phyloP scores from a whole-genome alignment of 306 rosid species.

The Acacia acuminata region DNA sequence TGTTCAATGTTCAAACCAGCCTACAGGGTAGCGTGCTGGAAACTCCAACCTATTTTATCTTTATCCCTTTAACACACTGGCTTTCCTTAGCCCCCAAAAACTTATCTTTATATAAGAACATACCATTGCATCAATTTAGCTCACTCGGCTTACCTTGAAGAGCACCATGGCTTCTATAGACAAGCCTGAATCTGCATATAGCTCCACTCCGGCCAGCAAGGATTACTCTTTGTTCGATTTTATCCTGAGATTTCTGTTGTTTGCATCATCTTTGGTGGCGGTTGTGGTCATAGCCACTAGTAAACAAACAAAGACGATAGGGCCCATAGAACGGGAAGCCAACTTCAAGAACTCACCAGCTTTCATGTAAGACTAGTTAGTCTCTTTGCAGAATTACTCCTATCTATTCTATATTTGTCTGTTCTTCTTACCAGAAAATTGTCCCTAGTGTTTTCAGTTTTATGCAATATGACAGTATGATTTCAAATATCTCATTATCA shows the following conservation, averaged over 20 bases:
- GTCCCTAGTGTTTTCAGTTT: background rate
- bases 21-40: background rate
- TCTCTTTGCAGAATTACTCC: background rate
- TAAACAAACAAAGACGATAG: constrained; percentile 43
- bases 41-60: constrained; percentile 6
- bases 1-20: constrained; percentile 4
- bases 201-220: background rate
- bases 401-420: background rate
- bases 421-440: background rate
- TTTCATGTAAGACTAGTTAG: constrained; percentile 44
- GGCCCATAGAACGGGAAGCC: constrained; percentile 28
- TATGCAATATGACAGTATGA: background rate
- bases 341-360: constrained; percentile 84
- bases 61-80: background rate
- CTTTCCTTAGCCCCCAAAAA: background rate
- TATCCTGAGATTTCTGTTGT: constrained; percentile 53
- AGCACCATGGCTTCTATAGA: constrained; percentile 57
- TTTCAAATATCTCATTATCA: constrained; percentile 6
- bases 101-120: constrained; percentile 12
- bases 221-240: constrained; percentile 42
- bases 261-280: constrained; percentile 54
- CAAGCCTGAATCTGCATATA: constrained; percentile 37
- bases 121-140: constrained; percentile 12
- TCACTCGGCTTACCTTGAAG: constrained; percentile 8
- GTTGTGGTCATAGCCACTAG: constrained; percentile 56